Percentiles rank a stretch among this genome's conserved stretches.
phyloP scores from a whole-genome alignment of 1,284 basidiomycete species.

The Stereum hirsutum region DNA sequence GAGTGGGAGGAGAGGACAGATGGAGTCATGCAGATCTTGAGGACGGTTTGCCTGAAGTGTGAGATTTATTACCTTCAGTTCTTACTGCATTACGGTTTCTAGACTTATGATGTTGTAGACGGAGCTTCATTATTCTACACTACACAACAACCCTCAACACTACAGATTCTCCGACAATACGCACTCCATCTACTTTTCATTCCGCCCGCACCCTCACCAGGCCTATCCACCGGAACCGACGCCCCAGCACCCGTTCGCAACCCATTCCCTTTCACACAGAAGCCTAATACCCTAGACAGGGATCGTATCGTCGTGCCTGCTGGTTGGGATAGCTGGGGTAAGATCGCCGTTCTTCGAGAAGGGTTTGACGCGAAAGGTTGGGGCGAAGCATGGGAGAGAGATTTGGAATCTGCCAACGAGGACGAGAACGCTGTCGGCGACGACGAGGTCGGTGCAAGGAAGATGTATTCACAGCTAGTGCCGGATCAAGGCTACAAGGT shows the following conservation, averaged over 20 bases:
- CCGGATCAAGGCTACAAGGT: slow-evolving; percentile 69
- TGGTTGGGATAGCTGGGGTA: slow-evolving; percentile 98
- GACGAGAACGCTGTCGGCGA: slow-evolving; percentile 27
- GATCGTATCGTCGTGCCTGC: slow-evolving; percentile 88
- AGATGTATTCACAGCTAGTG: slow-evolving; percentile 53
- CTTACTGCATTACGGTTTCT: not conserved
- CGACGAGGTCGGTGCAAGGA: slow-evolving; percentile 42
- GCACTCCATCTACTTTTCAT: slow-evolving; percentile 81
- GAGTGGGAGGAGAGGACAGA: slow-evolving; percentile 96
- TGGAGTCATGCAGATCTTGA: slow-evolving; percentile 88
- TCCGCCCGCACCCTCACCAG: slow-evolving; percentile 57
- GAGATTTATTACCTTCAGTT: slow-evolving; percentile 21
- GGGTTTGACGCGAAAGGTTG: slow-evolving; percentile 82
- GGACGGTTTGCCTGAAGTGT: slow-evolving; percentile 91
- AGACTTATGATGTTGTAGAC: slow-evolving; percentile 36
- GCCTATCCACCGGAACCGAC: slow-evolving; percentile 31
- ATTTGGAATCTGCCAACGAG: slow-evolving; percentile 36
- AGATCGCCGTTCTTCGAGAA: slow-evolving; percentile 86
- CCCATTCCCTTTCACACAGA: slow-evolving; percentile 79
- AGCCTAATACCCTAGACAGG: slow-evolving; percentile 87
- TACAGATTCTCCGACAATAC: slow-evolving; percentile 79
- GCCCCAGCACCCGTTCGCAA: slow-evolving; percentile 53
- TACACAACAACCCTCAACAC: slow-evolving; percentile 72
- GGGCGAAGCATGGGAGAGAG: slow-evolving; percentile 78
- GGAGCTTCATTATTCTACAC: slow-evolving; percentile 93